A percentile compares a stretch with the other conserved stretches of the same genome.
These are phyloP conservation scores for Diaporthe eres DNA, from an alignment of 2,329 filamentous ascomycete species.

Conservation along the genomic window DNA sequence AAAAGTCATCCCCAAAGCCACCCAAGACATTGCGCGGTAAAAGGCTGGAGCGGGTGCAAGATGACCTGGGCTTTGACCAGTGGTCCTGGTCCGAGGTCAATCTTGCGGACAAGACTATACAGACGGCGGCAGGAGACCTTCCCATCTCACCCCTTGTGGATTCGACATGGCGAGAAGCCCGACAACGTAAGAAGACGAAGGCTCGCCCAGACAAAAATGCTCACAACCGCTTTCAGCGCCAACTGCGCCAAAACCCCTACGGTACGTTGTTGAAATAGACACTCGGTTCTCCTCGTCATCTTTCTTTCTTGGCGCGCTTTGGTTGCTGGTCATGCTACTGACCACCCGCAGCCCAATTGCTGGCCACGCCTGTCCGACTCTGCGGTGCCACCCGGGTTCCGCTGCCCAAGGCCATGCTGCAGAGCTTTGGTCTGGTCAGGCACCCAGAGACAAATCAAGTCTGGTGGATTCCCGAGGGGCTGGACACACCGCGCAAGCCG, in stretches of 20 bases:
- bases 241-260: conserved; percentile 74
- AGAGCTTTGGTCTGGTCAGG: conserved; percentile 69
- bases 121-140: conserved; percentile 60
- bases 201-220: conserved; percentile 51
- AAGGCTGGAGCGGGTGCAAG: conserved; percentile 3
- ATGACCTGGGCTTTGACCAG: conserved; percentile 20
- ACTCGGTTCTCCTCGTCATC: conserved; percentile 9
- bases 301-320: not conserved
- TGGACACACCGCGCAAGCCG: conserved; percentile 38
- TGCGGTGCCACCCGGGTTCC: conserved; percentile 64
- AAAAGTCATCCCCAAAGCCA: not conserved
- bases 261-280: conserved; percentile 59
- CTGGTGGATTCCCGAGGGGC: conserved; percentile 67
- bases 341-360: conserved; percentile 66
- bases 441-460: conserved; percentile 66
- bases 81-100: conserved; percentile 52
- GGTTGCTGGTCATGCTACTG: conserved; percentile 22
- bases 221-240: conserved; percentile 64
- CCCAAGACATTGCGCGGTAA: not conserved
- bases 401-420: conserved; percentile 74
- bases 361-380: conserved; percentile 71
- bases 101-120: conserved; percentile 57
- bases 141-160: conserved; percentile 70
- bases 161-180: conserved; percentile 62
- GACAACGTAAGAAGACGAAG: conserved; percentile 57